Conservation (phyloP, 768 basidiomycete genomes). For the Lanmaoa pseudosensibilis region DNA sequence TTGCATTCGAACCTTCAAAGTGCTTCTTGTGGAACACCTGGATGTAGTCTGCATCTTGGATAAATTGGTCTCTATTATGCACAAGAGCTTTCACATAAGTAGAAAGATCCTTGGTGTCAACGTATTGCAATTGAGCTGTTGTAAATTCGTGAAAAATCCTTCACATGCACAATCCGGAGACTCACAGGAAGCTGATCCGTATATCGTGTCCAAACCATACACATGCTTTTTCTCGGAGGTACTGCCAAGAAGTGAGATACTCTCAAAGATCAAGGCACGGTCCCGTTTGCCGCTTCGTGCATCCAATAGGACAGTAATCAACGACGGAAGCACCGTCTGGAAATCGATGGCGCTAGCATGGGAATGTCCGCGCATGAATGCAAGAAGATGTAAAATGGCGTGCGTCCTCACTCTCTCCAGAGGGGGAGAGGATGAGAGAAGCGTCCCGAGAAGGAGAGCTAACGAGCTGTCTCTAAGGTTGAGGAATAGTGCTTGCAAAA, state of each 20-base stretch:
- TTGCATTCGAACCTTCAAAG: constrained; percentile 45
- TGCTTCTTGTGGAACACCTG: constrained; percentile 60
- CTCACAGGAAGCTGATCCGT: constrained; percentile 61
- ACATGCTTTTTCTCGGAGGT: constrained; percentile 46
- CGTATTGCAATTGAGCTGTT: constrained; percentile 58
- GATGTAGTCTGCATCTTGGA: constrained; percentile 59
- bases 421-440: constrained; percentile 44
- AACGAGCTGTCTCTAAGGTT: constrained; percentile 69
- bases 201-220: constrained; percentile 74
- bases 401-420: constrained; percentile 43
- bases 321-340: constrained; percentile 71
- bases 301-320: constrained; percentile 56
- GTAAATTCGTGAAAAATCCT: constrained; percentile 21
- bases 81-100: constrained; percentile 56
- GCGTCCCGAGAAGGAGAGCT: constrained; percentile 75
- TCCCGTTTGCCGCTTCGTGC: constrained; percentile 29
- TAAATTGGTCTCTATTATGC: constrained; percentile 52
- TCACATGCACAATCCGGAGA: constrained; percentile 1
- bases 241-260: constrained; percentile 49
- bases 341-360: constrained; percentile 65
- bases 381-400: constrained; percentile 72
- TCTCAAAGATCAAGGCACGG: constrained; percentile 47
- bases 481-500: constrained; percentile 67
- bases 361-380: constrained; percentile 76
- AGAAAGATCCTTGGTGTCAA: constrained; percentile 62